Evolutionary conservation across 495 filamentous ascomycete species (phyloP), one percentile per base, ranked within the genome.

Genomic region (Penicillium cataractarum): DNA sequence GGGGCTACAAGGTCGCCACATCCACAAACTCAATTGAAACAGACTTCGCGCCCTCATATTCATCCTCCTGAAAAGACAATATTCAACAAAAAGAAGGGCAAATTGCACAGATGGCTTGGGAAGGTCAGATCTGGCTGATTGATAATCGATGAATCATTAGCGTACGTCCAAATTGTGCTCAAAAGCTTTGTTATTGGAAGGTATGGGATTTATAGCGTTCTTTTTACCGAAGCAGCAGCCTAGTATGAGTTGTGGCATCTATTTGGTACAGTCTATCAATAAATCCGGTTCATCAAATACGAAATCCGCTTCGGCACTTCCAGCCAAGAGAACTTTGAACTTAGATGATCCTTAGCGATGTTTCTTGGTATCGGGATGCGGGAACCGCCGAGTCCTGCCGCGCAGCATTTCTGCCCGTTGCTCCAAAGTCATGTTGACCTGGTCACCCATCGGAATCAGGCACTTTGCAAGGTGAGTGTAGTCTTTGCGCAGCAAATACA

Each of bases 401-500:
- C 79, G 80, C 59, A 92, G 69, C 86, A 91, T 84, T 19, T 79
- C 83, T 26, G 82, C 87, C 22, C 82, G 72, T 72, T 91, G 79
- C 44, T 83, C 78, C 59, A 84, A 67, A 4, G 76, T 86, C 87
- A 90, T 83, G 17, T 73, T 70, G 48, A 86, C 82, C 76, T 91
- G 89, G 17, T 87, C 81, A 3, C 87, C 87, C 4, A 91, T 88
- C 0, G 89, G 89, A 44, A 92, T 86, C 24, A 92, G 69, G 59
- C 86, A 84, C 52, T 77, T 77, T 3, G 89, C 89, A 10, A 91
- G 78, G 64, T 87, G 72, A 19, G 69, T 69, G 61, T 91, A 91
- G 67, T 92, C 81, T 71, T 88, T 89, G 46, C 74, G 74, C 53
- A 90, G 57, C 24, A 90, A 69, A 21, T 78, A 78, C 26, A 87